Base-by-base conservation (phyloP, 768 basidiomycete species). In the Clitopilus hobsonii region DNA sequence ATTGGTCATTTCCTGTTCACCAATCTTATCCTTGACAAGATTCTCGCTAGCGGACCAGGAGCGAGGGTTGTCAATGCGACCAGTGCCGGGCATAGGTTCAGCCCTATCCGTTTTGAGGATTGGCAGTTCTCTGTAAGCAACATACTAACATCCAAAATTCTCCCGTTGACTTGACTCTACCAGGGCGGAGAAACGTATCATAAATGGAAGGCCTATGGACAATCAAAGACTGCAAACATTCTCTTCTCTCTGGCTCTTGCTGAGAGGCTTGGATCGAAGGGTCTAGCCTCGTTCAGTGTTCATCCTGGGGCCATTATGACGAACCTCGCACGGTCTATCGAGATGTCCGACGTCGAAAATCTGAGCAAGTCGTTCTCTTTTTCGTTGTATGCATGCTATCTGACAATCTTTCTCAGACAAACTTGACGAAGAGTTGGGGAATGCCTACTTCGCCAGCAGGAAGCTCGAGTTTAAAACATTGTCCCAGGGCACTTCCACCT, bases 1-100 rank as follows among this genome's bases (percentile, higher is more conserved):
- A 53, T 64, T n/a, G 61, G 61, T 38, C 60, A 64, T 48, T 61
- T 52, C 56, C 56, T 64, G 27, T 62, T 66, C 52, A 58, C 60
- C 13, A 60, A 55, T 48, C 60, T 64, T 25, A 58, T 65, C 57
- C 28, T 64, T 23, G 49, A 52, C 25, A 56, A 56, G 38, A 47
- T 54, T 8, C 45, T 54, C 7, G 53, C 50, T 2, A 38, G 53
- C 10, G 41, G 41, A 5, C 4, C 52, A 7, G 32, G 54, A 22
- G 38, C 58, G 22, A 45, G 58, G 28, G 38, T 59, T n/a, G 51
- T 59, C 14, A 54, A 32, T 26, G 58, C 56, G 27, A 23, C 58
- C 2, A 56, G 55, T 18, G 25, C 51, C 23, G 55, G 58, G 6
- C 55, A 59, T 47, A 51, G 54, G 22, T 59, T 55, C 53, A 54